Evolutionary conservation across 1,139 yeast species (phyloP), one percentile per base, ranked within the genome.

Genomic region (Yamadazyma pseudoaaseri): DNA sequence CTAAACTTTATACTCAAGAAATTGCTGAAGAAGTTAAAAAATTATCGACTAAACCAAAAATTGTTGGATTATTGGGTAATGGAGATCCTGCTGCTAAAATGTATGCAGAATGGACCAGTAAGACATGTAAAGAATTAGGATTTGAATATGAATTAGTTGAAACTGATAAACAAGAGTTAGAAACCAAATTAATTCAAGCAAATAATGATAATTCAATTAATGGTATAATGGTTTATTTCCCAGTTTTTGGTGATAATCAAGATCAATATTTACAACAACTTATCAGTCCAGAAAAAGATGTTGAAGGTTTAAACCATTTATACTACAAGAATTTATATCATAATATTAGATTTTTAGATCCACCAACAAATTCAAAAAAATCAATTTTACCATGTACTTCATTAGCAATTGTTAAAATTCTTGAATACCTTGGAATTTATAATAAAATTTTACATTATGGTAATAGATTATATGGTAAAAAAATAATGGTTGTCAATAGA

Each of bases 171-270:
- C 95, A 92, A 48, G 85, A 82, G 25, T 70, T 92, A 42, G 98
- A 92, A 58, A 89, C 81, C 44, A 81, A 80, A 20, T 77, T 92
- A 41, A 75, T 89, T 36, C 78, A 74, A 32, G 97, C 97, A 39
- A 92, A 92, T 57, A 70, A 71, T 20, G 94, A 90, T 51, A 79
- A 75, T 35, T 49, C 58, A 1, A 87, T 92, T 22, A 83, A 87
- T 54, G 98, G 98, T 18, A 92, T 92, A 46, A 89, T 92, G 89
- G 92, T 92, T n/a, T 92, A 92, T 60, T 92, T 90, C 74, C 98
- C 98, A 1, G 97, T 92, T 3, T 92, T 87, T 62, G 96, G 96
- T 2, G 87, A 86, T 54, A 77, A 86, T 42, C 98, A 92, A 62
- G 98, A 92, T 57, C 96, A 86, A 59, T 92, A 94, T 57, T 63